Base-by-base conservation (phyloP, 2,329 filamentous ascomycete species). In the Penicillium capsulatum region DNA sequence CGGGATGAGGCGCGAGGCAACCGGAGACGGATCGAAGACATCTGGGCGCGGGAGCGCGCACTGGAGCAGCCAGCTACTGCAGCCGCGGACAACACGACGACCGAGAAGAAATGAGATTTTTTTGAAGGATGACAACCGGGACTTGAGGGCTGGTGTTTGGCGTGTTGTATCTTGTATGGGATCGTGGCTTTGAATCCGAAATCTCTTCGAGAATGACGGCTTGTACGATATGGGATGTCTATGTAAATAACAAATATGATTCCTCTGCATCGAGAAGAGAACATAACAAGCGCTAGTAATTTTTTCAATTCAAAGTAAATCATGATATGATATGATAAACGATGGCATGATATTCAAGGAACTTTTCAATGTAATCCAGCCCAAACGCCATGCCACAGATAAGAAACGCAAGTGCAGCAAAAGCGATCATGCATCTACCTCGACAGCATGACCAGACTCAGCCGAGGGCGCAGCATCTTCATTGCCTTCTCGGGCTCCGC, bases 1-100 rank as follows among this genome's bases (percentile, higher is more conserved):
- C 80, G 86, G 56, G 77, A 86, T 62, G 64, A 73, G 51, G 76
- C 87, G 47, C 77, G 79, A 66, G 68, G 77, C 65, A 83, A 90
- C 73, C 74, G 84, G 61, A 76, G 83, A 51, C 77, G 80, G 61
- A 80, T 95, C 54, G 80, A 87, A 70, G 77, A 80, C 62, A 79
- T 78, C 53, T 97, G 84, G 86, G 78, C 78, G 34, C 86, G 91
- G 46, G 64, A 66, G 53, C 59, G 59, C 35, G 52, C 49, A 15
- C 33, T 55, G n/a, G 53, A 53, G 36, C 19, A 22, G 19, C 36
- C 49, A 33, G 47, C 47, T 11, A 9, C 39, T 16, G 31, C 47
- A 6, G 39, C 11, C 27, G 7, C 17, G 3, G 38, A 39, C 16
- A 39, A 22, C 17, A n/a, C 44, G 3, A 31, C 20, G 29, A 17